Base-by-base conservation (phyloP, 306 rosid species). In the Pueraria montana region DNA sequence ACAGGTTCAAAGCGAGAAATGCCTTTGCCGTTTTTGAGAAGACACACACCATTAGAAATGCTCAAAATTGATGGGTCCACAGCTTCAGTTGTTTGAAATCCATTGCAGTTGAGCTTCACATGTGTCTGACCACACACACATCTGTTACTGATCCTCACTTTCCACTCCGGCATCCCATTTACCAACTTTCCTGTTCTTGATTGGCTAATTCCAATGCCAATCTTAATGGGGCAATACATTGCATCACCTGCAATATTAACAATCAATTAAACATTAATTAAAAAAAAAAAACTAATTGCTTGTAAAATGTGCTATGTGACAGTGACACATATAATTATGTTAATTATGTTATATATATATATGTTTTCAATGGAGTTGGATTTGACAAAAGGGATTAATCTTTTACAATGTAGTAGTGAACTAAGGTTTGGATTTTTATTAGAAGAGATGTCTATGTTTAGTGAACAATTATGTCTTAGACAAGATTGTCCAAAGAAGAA, bases 141-240 rank as follows among this genome's bases (percentile, higher is more conserved):
- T 6, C 20, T 49, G 70, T 71, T 83, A 8, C 50, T 71, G 11
- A 84, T 0, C 9, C 4, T 84, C 32, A 78, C 83, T 3, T 26
- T 71, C 70, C 11, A 48, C 30, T 23, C 75, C 1, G 65, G 65
- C 64, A 2, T 61, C 18, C 73, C 84, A 34, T 61, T 79, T 81
- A 72, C 55, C 53, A 26, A 59, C 0, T 30, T 0, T 1, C 6
- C 66, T 26, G 83, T 78, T 18, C 9, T 21, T 0, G 5, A 1
- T 63, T 84, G 76, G 2, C 32, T 27, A 27, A 27, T 27, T 27
- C 32, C 3, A 27, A 27, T 27, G 32, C 3, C 32, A 27, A 3
- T 3, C 32, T 27, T 27, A 27, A 27, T 27, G 32, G 32, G 32
- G 32, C 11, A 83, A 7, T 48, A 3, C 0, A 58, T 68, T 21